Conservation (phyloP, 1,284 basidiomycete species). For the Volvariella surrecta region DNA sequence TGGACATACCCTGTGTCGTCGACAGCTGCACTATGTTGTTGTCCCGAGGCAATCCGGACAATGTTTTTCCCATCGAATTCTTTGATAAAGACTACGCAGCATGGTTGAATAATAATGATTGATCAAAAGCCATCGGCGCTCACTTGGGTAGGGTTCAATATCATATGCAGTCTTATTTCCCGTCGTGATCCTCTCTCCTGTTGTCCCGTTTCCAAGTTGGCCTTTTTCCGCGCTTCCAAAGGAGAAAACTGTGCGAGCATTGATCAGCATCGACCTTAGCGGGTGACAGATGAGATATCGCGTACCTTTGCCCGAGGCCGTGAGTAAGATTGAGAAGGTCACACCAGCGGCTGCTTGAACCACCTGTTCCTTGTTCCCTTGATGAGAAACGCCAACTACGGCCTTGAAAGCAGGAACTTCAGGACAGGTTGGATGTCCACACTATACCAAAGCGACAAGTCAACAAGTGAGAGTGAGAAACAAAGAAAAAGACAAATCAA, state of each 20-base stretch:
- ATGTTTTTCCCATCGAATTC: conserved; percentile 72
- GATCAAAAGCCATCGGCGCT: conserved; percentile 17
- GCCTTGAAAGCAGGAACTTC: conserved; percentile 61
- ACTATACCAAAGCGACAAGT: conserved; percentile 30
- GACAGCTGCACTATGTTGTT: conserved; percentile 80
- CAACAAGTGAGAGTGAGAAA: not conserved
- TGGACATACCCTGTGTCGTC: conserved; percentile 60
- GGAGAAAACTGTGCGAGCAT: conserved; percentile 55
- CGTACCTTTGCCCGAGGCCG: conserved; percentile 68
- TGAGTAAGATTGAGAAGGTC: conserved; percentile 78
- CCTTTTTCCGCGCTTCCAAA: conserved; percentile 92
- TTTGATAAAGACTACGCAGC: conserved; percentile 54
- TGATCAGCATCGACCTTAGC: conserved; percentile 5
- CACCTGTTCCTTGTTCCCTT: conserved; percentile 54
- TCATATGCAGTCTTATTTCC: conserved; percentile 81
- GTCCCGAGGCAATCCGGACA: conserved; percentile 75
- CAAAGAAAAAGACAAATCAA: conserved; percentile 11
- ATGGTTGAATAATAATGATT: conserved; percentile 4
- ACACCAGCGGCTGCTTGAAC: conserved; percentile 74
- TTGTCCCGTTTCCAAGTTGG: conserved; percentile 86
- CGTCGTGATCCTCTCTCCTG: conserved; percentile 81
- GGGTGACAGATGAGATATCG: not conserved
- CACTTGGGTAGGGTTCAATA: conserved; percentile 69
- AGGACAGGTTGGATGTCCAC: conserved; percentile 57
- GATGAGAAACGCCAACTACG: conserved; percentile 46